These are phyloP conservation scores for Gastrolobium villosum DNA, from an alignment of 306 rosid genomes.

Conservation along the genomic window DNA sequence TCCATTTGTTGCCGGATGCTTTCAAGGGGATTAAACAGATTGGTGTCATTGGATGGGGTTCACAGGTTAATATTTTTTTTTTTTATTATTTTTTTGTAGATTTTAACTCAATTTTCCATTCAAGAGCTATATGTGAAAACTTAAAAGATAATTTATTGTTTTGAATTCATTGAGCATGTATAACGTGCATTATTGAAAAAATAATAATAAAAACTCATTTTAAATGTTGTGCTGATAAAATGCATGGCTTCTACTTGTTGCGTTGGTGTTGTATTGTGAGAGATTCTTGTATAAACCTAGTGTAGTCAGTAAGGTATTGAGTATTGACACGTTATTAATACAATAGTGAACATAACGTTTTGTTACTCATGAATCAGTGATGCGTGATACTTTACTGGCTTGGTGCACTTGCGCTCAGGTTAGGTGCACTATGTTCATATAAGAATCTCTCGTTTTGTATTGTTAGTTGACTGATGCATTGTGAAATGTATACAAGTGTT, in stretches of 20 bases:
- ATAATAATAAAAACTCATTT: not conserved
- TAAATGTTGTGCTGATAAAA: not conserved
- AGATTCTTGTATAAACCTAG: not conserved
- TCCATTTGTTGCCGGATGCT: conserved; percentile 85
- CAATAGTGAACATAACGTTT: not conserved
- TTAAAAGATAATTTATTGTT: too few species aligned
- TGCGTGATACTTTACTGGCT: not conserved
- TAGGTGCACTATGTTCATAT: not conserved
- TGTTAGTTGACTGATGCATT: conserved; percentile 12
- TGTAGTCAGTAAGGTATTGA: not conserved
- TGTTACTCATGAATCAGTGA: not conserved
- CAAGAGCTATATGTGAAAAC: not conserved
- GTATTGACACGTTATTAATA: not conserved
- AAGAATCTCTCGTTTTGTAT: not conserved
- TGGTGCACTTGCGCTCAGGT: not conserved
- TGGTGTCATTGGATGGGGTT: conserved; percentile 99
- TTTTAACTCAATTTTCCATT: not conserved
- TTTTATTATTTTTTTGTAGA: not conserved
- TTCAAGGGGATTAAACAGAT: conserved; percentile 95
- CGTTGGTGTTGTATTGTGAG: not conserved
- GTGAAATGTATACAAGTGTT: conserved; percentile 29
- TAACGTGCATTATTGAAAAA: not conserved
- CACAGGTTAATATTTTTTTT: conserved; percentile 68
- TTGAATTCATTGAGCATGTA: not conserved
- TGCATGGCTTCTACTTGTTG: not conserved